Evolutionary conservation across 768 basidiomycete genomes (phyloP).

Genomic region (Asterophora lycoperdoides): DNA sequence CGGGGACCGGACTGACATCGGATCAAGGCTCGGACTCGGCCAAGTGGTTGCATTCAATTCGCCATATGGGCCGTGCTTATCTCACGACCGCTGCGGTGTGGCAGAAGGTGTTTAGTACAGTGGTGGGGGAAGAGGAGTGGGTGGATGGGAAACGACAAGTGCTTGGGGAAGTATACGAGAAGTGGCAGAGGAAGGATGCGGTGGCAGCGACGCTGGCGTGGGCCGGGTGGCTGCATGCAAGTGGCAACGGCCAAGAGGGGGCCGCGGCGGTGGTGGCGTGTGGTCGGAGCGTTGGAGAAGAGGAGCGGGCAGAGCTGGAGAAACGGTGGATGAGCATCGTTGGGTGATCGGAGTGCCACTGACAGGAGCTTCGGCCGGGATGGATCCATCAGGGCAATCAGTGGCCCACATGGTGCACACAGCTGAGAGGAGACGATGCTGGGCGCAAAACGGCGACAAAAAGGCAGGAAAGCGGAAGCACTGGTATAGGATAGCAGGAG

Average conservation of each 20-base stretch:
- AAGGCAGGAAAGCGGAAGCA: neutral
- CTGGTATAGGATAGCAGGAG: neutral
- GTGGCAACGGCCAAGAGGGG: conserved; percentile 39
- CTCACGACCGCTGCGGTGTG: conserved; percentile 42
- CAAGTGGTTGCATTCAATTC: conserved; percentile 29
- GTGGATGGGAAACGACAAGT: conserved; percentile 22
- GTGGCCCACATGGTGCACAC: neutral
- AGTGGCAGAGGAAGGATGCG: conserved; percentile 38
- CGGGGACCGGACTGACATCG: conserved; percentile 23
- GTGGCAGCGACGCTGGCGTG: conserved; percentile 38
- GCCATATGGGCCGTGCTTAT: conserved; percentile 38
- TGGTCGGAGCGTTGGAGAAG: conserved; percentile 8
- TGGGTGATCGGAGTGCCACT: conserved; percentile 2
- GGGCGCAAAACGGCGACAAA: too few species aligned
- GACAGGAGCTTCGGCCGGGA: neutral
- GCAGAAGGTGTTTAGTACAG: conserved; percentile 36
- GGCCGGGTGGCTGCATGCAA: conserved; percentile 43
- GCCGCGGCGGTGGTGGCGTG: conserved; percentile 26
- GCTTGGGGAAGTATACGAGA: conserved; percentile 34
- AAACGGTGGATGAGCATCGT: conserved; percentile 12
- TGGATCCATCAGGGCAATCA: conserved; percentile 12
- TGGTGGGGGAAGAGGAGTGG: conserved; percentile 16
- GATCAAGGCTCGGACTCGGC: conserved; percentile 24
- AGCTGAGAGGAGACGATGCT: too few species aligned
- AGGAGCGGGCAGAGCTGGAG: conserved; percentile 30